These are phyloP conservation scores for Batrachochytrium dendrobatidis DNA, from an alignment of 371 early-diverging fungal genomes.

Conservation along the genomic window DNA sequence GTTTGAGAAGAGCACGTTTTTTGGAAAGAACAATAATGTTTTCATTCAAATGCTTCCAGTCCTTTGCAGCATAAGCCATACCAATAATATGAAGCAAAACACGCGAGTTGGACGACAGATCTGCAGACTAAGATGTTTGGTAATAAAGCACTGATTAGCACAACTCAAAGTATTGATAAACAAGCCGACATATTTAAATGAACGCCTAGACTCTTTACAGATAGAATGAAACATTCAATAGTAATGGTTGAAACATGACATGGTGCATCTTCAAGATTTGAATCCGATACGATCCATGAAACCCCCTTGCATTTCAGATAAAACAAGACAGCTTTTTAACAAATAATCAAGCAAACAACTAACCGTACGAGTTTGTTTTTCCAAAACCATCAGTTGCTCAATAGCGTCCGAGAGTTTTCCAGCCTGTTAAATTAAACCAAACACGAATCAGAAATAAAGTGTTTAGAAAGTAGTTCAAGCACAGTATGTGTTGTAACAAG, in stretches of 20 bases:
- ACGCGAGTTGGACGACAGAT: slow-evolving; percentile 79
- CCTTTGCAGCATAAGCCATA: slow-evolving; percentile 62
- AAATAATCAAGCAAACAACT: slow-evolving; percentile 25
- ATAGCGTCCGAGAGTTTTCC: slow-evolving; percentile 72
- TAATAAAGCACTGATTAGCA: background rate
- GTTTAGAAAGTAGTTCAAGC: background rate
- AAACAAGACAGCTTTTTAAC: no score
- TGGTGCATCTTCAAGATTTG: no score
- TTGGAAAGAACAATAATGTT: slow-evolving; percentile 82
- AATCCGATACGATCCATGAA: no score
- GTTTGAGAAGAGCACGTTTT: slow-evolving; percentile 93
- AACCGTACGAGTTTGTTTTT: slow-evolving; percentile 87
- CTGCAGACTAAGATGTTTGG: slow-evolving; percentile 67
- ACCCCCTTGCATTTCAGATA: no score
- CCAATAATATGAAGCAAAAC: slow-evolving; percentile 74
- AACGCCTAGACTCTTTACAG: no score
- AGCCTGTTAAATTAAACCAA: slow-evolving; percentile 30
- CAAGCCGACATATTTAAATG: no score
- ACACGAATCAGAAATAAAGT: background rate
- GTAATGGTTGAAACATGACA: background rate
- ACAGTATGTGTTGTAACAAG: background rate
- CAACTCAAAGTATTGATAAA: background rate
- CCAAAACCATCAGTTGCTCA: slow-evolving; percentile 68
- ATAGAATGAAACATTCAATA: no score
- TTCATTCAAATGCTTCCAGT: slow-evolving; percentile 87